A percentile compares a stretch with the other conserved stretches of the same genome.
phyloP scores from a whole-genome alignment of 306 rosid genomes.

The Prunus armeniaca region DNA sequence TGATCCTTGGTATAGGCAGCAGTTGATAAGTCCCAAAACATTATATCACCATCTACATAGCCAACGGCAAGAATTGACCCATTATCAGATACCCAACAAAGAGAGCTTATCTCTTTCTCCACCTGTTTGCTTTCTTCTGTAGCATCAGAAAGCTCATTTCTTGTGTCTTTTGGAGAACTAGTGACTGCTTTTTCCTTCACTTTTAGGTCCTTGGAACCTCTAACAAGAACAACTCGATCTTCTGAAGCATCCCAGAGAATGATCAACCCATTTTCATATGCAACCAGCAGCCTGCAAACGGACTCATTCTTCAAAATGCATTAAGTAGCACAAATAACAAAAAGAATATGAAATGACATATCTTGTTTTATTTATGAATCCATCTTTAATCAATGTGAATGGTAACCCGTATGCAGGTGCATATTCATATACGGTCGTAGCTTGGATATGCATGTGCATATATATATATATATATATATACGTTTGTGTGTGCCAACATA shows the following conservation, averaged over 20 bases:
- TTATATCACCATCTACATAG: slow-evolving; percentile 87
- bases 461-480: too few relatives aligned
- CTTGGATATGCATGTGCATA: background rate
- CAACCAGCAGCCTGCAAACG: slow-evolving; percentile 72
- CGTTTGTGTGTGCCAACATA: slow-evolving; percentile 1
- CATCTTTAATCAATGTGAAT: background rate
- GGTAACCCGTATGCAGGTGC: background rate
- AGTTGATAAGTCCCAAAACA: slow-evolving; percentile 75
- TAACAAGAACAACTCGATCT: slow-evolving; percentile 63
- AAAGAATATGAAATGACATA: background rate
- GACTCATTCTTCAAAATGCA: slow-evolving; percentile 19
- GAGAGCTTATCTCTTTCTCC: slow-evolving; percentile 77
- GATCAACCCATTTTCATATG: slow-evolving; percentile 75
- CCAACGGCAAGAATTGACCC: slow-evolving; percentile 80
- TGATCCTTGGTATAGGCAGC: slow-evolving; percentile 36
- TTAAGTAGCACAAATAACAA: background rate
- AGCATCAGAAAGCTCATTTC: slow-evolving; percentile 39
- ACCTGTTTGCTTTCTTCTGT: slow-evolving; percentile 39
- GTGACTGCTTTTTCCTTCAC: slow-evolving; percentile 38
- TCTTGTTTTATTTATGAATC: background rate
- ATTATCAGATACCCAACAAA: slow-evolving; percentile 79
- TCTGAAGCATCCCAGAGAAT: slow-evolving; percentile 87
- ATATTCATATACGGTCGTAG: background rate
- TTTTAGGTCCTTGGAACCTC: slow-evolving; percentile 61
- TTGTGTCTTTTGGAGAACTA: slow-evolving; percentile 33